A percentile compares a stretch with the other conserved stretches of the same genome.
phyloP scores from a whole-genome alignment of 129 eudicot species.

The Flaveria bidentis region DNA sequence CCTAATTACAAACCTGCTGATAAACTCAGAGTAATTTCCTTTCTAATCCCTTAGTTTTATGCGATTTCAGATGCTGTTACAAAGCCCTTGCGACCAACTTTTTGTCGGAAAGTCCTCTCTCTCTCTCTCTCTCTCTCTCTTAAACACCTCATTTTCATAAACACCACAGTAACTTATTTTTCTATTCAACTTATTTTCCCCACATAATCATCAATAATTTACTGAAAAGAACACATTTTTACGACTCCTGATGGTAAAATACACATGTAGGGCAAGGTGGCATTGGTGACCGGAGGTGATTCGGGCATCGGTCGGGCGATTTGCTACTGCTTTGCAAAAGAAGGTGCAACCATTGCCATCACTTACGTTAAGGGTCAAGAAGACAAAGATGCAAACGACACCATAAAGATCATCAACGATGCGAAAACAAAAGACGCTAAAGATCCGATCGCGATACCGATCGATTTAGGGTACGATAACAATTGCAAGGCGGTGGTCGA shows the following conservation, averaged over 20 bases:
- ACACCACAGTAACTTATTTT: too few species aligned
- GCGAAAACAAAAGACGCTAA: constrained; percentile 47
- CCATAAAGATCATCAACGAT: constrained; percentile 40
- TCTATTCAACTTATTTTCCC: too few species aligned
- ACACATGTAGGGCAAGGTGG: constrained; percentile 72
- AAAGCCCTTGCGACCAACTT: too few species aligned
- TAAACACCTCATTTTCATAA: too few species aligned
- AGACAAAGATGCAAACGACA: constrained; percentile 72
- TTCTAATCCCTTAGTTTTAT: too few species aligned
- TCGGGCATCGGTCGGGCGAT: constrained; percentile 85
- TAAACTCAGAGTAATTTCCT: constrained; percentile 67
- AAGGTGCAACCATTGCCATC: constrained; percentile 84
- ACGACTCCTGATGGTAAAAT: not conserved
- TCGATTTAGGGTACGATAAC: constrained; percentile 67
- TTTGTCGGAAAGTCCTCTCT: too few species aligned
- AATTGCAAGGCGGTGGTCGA: constrained; percentile 66
- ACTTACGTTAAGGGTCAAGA: constrained; percentile 75
- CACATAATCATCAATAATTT: too few species aligned
- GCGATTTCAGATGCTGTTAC: too few species aligned
- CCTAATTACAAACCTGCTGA: constrained; percentile 63
- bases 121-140: too few species aligned
- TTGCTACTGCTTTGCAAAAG: constrained; percentile 53
- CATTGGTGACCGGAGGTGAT: constrained; percentile 80
- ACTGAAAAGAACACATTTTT: too few species aligned
- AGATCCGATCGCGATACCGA: constrained; percentile 55